Conservation (phyloP, 352 stramenopile species). For the Globisporangium carolinianum region DNA sequence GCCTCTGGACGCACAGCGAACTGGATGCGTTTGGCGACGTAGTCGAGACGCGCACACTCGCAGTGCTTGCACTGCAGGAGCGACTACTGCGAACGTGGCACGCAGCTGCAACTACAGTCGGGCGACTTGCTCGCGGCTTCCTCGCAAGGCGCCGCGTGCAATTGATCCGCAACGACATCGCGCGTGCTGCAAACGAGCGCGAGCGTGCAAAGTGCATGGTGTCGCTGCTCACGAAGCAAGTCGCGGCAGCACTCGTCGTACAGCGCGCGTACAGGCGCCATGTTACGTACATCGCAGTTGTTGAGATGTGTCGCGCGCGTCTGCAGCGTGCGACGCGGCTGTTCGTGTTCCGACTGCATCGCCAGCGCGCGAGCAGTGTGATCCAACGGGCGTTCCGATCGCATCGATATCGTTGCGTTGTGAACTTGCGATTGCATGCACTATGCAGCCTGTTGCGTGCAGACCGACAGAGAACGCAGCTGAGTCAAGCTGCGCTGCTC, state of each 20-base stretch:
- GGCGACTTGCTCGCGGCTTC: constrained; percentile 31
- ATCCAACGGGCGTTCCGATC: constrained; percentile 33
- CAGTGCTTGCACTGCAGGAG: constrained; percentile 32
- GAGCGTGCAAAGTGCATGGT: constrained; percentile 5
- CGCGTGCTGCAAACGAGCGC: constrained; percentile 20
- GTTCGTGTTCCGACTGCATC: constrained; percentile 31
- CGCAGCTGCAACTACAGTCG: constrained; percentile 26
- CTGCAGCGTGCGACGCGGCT: constrained; percentile 23
- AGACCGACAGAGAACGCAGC: constrained; percentile 20
- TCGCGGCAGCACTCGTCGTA: constrained; percentile 22
- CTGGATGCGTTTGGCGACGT: constrained; percentile 30
- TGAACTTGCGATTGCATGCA: constrained; percentile 17
- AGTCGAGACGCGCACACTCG: constrained; percentile 26
- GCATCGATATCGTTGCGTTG: constrained; percentile 23
- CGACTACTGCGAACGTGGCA: constrained; percentile 31
- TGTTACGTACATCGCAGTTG: constrained; percentile 10
- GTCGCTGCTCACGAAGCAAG: constrained; percentile 15
- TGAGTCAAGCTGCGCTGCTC: constrained; percentile 14
- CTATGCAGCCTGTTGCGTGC: constrained; percentile 24
- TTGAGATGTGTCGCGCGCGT: constrained; percentile 18
- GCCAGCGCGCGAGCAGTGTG: constrained; percentile 14
- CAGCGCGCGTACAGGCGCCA: constrained; percentile 30
- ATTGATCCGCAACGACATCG: constrained; percentile 16
- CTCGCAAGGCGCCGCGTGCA: constrained; percentile 24
- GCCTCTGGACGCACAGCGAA: constrained; percentile 41